These are phyloP conservation scores for Moesziomyces parantarcticus DNA, from an alignment of 1,284 basidiomycete species.

Conservation along the genomic window DNA sequence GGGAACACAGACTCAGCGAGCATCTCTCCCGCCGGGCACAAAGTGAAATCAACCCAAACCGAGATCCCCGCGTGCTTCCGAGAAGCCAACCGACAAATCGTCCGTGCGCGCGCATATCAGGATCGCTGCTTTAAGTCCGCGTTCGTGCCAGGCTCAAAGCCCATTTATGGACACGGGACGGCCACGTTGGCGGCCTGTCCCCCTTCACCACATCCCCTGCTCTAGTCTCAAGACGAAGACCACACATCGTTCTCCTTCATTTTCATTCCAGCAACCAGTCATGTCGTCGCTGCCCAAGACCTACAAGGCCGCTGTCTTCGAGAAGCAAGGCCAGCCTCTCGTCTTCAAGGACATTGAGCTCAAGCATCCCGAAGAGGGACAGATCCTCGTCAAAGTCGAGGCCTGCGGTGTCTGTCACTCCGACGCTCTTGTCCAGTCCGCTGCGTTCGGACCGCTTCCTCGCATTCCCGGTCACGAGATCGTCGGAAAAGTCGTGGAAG, in stretches of 20 bases:
- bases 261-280: neutral
- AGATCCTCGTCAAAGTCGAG: constrained; percentile 92
- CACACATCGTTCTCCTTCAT: neutral
- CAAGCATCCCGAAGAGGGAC: constrained; percentile 84
- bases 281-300: constrained; percentile 52
- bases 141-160: too few species aligned
- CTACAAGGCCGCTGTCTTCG: constrained; percentile 83
- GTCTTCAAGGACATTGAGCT: constrained; percentile 92
- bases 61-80: too few species aligned
- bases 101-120: too few species aligned
- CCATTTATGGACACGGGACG: too few species aligned
- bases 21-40: too few species aligned
- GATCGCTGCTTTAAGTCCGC: neutral
- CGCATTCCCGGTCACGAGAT: constrained; percentile 60
- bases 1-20: too few species aligned
- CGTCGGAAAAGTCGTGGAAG: constrained; percentile 60
- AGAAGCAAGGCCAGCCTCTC: constrained; percentile 88
- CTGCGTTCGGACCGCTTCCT: constrained; percentile 44
- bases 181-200: too few species aligned
- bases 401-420: constrained; percentile 97
- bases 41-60: too few species aligned
- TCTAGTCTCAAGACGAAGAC: too few species aligned
- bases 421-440: constrained; percentile 35
- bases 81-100: too few species aligned
- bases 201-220: too few species aligned